Evolutionary conservation across 2,329 filamentous ascomycete species (phyloP).

Genomic region (Neopestalotiopsis clavispora): DNA sequence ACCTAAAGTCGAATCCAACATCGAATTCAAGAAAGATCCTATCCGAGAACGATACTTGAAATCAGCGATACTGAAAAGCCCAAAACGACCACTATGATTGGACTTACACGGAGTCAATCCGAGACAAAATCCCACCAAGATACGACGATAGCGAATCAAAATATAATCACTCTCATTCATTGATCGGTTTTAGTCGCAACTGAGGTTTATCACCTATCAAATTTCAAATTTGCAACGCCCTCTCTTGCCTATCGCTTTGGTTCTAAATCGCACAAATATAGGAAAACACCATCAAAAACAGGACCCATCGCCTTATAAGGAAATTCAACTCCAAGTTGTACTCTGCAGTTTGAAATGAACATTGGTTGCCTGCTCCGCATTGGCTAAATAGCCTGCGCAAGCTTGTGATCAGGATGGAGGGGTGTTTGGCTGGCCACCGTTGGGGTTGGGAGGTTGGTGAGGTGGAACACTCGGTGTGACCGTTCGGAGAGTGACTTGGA

Average conservation of each 20-base stretch:
- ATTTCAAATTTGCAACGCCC: background rate
- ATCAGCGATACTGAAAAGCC: slow-evolving; percentile 30
- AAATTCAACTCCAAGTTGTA: background rate
- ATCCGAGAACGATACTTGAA: slow-evolving; percentile 29
- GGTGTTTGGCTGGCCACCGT: background rate
- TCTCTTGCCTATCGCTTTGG: background rate
- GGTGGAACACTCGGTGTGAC: slow-evolving; percentile 5
- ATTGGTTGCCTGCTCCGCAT: background rate
- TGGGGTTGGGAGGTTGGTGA: background rate
- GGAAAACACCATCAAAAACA: background rate
- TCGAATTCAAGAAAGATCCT: slow-evolving; percentile 27
- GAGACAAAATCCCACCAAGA: too few species aligned
- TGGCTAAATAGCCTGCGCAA: background rate
- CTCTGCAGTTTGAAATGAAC: background rate
- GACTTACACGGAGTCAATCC: too few species aligned
- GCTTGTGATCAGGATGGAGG: background rate
- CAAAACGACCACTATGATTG: slow-evolving; percentile 27
- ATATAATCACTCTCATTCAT: background rate
- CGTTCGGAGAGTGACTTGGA: slow-evolving; percentile 24
- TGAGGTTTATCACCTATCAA: background rate
- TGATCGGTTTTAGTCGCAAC: background rate
- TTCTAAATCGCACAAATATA: background rate
- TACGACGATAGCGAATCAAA: too few species aligned
- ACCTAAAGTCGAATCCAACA: too few species aligned
- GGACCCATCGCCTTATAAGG: background rate